Conservation (phyloP, 352 stramenopile genomes). For the Phytopythium boreale region DNA sequence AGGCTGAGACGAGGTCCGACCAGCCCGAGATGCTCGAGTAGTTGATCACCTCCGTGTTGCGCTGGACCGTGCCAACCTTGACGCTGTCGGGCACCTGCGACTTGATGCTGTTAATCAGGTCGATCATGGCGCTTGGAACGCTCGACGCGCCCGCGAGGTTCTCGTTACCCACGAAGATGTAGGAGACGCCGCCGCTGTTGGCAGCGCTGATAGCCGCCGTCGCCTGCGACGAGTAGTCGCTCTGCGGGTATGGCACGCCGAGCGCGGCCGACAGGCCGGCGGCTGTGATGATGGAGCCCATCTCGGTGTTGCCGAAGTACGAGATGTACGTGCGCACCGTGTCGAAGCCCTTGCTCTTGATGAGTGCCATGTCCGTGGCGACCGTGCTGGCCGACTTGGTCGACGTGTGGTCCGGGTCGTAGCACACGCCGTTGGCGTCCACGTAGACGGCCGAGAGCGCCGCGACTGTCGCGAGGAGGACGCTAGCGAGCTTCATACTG, state of each 20-base stretch:
- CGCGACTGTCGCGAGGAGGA: constrained; percentile 27
- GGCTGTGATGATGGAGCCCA: constrained; percentile 44
- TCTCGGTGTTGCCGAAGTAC: constrained; percentile 46
- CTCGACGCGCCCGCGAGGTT: constrained; percentile 34
- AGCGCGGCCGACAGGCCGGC: constrained; percentile 46
- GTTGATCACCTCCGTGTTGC: constrained; percentile 52
- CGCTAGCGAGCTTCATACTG: constrained; percentile 35
- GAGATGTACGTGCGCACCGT: constrained; percentile 72
- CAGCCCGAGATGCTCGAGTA: constrained; percentile 27
- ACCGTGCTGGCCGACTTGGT: constrained; percentile 34
- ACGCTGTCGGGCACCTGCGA: constrained; percentile 28
- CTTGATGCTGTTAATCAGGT: constrained; percentile 56
- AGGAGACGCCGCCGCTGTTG: constrained; percentile 37
- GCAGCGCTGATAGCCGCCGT: constrained; percentile 35
- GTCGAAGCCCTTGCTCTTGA: constrained; percentile 49
- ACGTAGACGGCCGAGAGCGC: constrained; percentile 31
- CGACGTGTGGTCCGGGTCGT: constrained; percentile 53
- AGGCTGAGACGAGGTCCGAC: constrained; percentile 32
- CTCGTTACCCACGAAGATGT: constrained; percentile 73
- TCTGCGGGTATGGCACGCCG: constrained; percentile 45
- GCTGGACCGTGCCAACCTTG: constrained; percentile 68
- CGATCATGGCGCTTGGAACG: constrained; percentile 39
- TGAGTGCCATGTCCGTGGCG: constrained; percentile 40
- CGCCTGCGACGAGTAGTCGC: constrained; percentile 43
- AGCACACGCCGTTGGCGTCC: constrained; percentile 66